Evolutionary conservation across 2,329 filamentous ascomycete species (phyloP).

Genomic region (Calonectria ilicicola): DNA sequence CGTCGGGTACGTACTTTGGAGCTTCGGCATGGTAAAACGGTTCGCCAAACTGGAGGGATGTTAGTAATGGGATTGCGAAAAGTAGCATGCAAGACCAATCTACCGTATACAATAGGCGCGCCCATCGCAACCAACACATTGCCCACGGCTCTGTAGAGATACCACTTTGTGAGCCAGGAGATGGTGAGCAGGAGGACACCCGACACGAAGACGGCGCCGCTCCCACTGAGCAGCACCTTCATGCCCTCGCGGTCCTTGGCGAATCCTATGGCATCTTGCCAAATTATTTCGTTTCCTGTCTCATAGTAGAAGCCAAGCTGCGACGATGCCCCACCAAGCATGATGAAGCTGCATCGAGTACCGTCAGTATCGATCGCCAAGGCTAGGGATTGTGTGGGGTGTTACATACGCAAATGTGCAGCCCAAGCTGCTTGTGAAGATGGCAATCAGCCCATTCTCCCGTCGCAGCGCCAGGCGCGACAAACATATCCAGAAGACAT

Average conservation of each 20-base stretch:
- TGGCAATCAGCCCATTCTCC: conserved; percentile 39
- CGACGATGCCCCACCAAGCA: conserved; percentile 45
- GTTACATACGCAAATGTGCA: conserved; percentile 42
- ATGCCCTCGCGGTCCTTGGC: conserved; percentile 45
- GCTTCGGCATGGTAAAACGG: conserved; percentile 24
- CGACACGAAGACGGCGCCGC: conserved; percentile 38
- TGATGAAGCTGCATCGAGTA: conserved; percentile 35
- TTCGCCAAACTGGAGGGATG: conserved; percentile 28
- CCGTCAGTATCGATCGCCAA: conserved; percentile 1
- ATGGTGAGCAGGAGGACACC: conserved; percentile 37
- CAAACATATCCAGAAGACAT: conserved; percentile 40
- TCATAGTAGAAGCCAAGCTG: conserved; percentile 48
- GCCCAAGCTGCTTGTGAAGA: conserved; percentile 36
- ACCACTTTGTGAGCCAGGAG: conserved; percentile 40
- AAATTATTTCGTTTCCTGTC: conserved; percentile 47
- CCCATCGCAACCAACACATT: conserved; percentile 34
- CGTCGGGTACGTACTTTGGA: conserved; percentile 6
- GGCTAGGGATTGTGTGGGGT: not conserved
- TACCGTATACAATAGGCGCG: conserved; percentile 38
- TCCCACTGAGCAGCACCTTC: conserved; percentile 48
- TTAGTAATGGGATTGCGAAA: conserved; percentile 5
- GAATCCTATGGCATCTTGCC: conserved; percentile 45
- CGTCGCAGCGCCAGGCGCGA: conserved; percentile 44
- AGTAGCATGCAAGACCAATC: not conserved
- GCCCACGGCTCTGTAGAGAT: conserved; percentile 38